Percentiles rank a stretch among this genome's conserved stretches.
Conservation (phyloP, 176 grass and related monocot genomes). For the Microstegium vimineum region DNA sequence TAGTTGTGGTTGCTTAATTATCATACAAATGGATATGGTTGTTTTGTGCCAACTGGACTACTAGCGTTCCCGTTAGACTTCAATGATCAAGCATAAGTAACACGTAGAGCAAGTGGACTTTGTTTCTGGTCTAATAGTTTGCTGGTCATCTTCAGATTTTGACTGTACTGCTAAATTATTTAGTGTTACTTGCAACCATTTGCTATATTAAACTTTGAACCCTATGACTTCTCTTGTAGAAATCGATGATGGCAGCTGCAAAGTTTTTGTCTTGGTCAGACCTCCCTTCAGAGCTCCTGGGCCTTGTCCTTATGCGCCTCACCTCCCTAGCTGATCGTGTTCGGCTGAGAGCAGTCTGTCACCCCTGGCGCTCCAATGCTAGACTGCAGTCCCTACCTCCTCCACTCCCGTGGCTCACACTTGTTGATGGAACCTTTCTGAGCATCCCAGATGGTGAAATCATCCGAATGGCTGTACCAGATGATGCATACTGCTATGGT, state of each 20-base stretch:
- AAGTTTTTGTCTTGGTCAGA: background rate
- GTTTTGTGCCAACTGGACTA: background rate
- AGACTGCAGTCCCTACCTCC: background rate
- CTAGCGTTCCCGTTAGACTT: background rate
- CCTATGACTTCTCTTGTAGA: background rate
- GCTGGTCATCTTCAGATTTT: background rate
- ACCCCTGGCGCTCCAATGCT: background rate
- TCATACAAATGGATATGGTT: background rate
- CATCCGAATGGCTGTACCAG: background rate
- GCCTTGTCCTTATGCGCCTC: background rate
- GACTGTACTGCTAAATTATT: background rate
- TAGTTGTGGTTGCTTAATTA: background rate
- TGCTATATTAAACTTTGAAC: background rate
- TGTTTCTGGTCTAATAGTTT: background rate
- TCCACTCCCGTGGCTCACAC: background rate
- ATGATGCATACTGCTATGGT: background rate
- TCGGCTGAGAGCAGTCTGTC: background rate
- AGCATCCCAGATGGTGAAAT: background rate
- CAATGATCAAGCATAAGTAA: too few relatives aligned
- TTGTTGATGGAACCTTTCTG: background rate
- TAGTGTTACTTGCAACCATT: background rate
- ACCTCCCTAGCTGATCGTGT: background rate
- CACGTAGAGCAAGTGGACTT: too few relatives aligned
- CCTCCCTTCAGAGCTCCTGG: background rate
- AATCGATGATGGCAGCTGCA: background rate